phyloP scores from a whole-genome alignment of 257 asterid genomes.

The Gynochthodes officinalis region DNA sequence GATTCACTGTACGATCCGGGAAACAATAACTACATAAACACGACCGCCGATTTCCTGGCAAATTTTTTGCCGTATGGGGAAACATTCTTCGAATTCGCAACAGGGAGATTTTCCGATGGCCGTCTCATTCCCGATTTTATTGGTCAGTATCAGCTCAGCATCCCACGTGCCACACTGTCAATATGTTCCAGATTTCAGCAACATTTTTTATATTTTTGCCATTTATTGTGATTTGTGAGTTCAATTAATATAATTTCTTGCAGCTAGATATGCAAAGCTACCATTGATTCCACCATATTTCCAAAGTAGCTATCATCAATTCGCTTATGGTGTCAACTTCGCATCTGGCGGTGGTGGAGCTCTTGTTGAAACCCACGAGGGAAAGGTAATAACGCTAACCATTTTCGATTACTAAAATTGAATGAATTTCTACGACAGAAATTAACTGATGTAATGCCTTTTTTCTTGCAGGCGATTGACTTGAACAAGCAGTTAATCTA shows the following conservation, averaged over 20 bases:
- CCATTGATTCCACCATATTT: conserved; percentile 44
- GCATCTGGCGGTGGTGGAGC: conserved; percentile 79
- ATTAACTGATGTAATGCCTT: background rate
- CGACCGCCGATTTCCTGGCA: too few relatives aligned
- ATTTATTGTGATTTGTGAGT: background rate
- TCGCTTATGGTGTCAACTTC: conserved; percentile 47
- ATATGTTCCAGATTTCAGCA: too few relatives aligned
- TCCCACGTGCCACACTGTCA: too few relatives aligned
- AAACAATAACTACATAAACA: too few relatives aligned
- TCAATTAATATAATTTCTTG: conserved; percentile 5
- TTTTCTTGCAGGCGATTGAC: conserved; percentile 22
- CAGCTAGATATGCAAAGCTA: conserved; percentile 55
- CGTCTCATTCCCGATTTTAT: conserved; percentile 59
- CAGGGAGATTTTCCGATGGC: conserved; percentile 77
- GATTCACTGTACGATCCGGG: too few relatives aligned
- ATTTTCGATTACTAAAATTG: too few relatives aligned
- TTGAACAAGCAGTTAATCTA: conserved; percentile 23
- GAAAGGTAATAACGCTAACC: conserved; percentile 25
- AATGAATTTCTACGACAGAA: too few relatives aligned
- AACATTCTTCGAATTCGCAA: too few relatives aligned
- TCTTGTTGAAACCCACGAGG: conserved; percentile 47
- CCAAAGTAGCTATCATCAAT: conserved; percentile 25
- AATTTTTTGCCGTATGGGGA: too few relatives aligned
- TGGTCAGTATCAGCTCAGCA: conserved; percentile 22
- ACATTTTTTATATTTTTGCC: too few relatives aligned